Base-by-base conservation (phyloP, 192 early-diverging fungal genomes). In the Neocallimastix lanati region DNA sequence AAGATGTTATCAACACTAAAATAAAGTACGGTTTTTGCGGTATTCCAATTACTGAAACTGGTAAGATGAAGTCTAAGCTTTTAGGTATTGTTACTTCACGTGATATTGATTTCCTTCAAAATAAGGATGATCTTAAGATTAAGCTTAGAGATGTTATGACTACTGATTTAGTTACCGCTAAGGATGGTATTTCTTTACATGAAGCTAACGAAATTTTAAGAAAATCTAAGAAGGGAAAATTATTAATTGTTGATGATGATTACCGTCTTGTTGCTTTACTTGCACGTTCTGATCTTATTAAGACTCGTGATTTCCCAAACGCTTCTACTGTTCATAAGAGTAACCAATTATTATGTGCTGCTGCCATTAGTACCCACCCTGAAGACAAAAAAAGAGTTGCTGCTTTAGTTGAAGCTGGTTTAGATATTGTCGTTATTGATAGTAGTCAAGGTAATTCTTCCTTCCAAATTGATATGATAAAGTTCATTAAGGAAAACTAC, bases 401-500 rank as follows among this genome's bases (percentile, higher is more conserved):
- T 36, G 90, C 93, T 76, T 90, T 99, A 58, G 95, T 96, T 5
- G 92, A 94, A 21, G 96, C 97, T 78, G 97, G 97, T 15, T 87
- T 99, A n/a, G 97, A 99, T 84, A 91, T 99, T 80, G 92, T 99
- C 28, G 89, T 99, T 37, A 87, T 99, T 80, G 97, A 99, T 83
- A 96, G 95, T n/a, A 92, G 91, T 77, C 97, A 99, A 86, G 97
- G 97, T 77, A 96, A 97, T 88, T 96, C 94, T 14, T 83, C 84
- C 77, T 99, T 87, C n/a, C n/a, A n/a, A n/a, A n/a, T n/a, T n/a
- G n/a, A n/a, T n/a, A n/a, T n/a, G n/a, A n/a, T n/a, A n/a, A 86
- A 94, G 85, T 92, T 90, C 84, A 95, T 99, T 88, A 96, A 96
- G 88, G 81, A 87, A 38, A 95, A 91, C 13, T 95, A 93, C 84